Percentiles rank a stretch among this genome's conserved stretches.
phyloP scores from a whole-genome alignment of 2,329 filamentous ascomycete species.

The Trichocomaceae sp. region DNA sequence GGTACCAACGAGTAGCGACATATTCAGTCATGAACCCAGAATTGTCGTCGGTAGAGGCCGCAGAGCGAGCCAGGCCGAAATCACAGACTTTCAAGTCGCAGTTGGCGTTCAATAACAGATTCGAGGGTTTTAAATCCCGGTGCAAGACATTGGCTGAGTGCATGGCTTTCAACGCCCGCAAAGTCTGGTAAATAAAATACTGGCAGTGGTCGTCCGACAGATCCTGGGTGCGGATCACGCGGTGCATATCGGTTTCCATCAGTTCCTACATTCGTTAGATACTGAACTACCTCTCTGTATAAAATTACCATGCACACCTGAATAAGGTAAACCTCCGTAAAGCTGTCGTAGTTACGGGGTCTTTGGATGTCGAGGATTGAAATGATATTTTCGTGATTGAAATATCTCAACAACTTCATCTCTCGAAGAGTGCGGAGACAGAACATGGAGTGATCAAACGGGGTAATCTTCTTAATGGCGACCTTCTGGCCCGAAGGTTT shows the following conservation, averaged over 20 bases:
- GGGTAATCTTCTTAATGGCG: slow-evolving; percentile 99
- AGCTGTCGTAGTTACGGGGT: slow-evolving; percentile 88
- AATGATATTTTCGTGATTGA: slow-evolving; percentile 99
- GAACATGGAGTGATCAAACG: slow-evolving; percentile 99
- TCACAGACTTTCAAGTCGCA: slow-evolving; percentile 99
- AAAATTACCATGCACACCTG: slow-evolving; percentile 56
- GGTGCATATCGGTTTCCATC: slow-evolving; percentile 99
- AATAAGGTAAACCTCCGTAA: slow-evolving; percentile 97
- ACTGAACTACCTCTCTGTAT: not conserved
- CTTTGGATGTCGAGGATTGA: slow-evolving; percentile 99
- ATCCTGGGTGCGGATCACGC: slow-evolving; percentile 96
- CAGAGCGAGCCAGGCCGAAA: slow-evolving; percentile 91
- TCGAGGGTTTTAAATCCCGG: slow-evolving; percentile 94
- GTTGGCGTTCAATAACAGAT: slow-evolving; percentile 93
- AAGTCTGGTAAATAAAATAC: slow-evolving; percentile 99
- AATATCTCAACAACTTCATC: slow-evolving; percentile 98
- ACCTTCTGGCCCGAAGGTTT: slow-evolving; percentile 98
- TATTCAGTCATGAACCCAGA: slow-evolving; percentile 99
- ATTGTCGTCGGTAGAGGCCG: slow-evolving; percentile 96
- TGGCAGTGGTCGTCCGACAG: slow-evolving; percentile 99
- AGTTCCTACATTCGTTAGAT: slow-evolving; percentile 58
- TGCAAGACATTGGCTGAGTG: slow-evolving; percentile 98
- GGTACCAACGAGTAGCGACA: slow-evolving; percentile 97
- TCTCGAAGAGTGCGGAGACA: slow-evolving; percentile 92
- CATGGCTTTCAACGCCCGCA: slow-evolving; percentile 97